Conservation (phyloP, 352 stramenopile species). For the Paralagenidium karlingii region DNA sequence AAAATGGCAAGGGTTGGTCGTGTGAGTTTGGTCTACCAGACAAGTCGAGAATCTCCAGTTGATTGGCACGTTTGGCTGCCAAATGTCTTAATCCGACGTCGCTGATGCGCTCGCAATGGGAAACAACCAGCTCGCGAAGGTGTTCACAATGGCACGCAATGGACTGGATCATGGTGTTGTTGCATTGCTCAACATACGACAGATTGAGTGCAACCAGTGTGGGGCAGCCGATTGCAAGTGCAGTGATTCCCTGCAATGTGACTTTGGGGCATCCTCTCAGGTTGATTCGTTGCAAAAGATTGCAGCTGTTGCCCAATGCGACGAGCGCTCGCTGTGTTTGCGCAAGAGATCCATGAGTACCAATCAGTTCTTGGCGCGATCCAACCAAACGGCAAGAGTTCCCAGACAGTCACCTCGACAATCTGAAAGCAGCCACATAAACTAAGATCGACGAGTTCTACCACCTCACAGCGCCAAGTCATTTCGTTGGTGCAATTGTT, state of each 20-base stretch:
- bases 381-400: too few species aligned
- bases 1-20: too few species aligned
- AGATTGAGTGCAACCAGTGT: conserved; percentile 33
- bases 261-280: conserved; percentile 75
- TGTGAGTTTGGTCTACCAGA: too few species aligned
- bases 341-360: too few species aligned
- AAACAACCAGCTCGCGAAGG: conserved; percentile 34
- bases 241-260: conserved; percentile 46
- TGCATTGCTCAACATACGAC: conserved; percentile 31
- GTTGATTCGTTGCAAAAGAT: conserved; percentile 44
- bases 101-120: conserved; percentile 47
- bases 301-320: conserved; percentile 47
- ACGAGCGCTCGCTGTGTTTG: conserved; percentile 66
- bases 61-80: conserved; percentile 26
- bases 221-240: conserved; percentile 43
- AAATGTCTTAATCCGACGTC: conserved; percentile 43
- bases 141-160: conserved; percentile 16
- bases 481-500: conserved; percentile 19
- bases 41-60: conserved; percentile 51
- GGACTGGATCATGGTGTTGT: conserved; percentile 44
- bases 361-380: too few species aligned
- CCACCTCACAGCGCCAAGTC: conserved; percentile 16
- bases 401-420: too few species aligned
- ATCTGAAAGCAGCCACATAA: conserved; percentile 75
- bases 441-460: conserved; percentile 36